Percentiles rank a stretch among this genome's conserved stretches.
phyloP scores from a whole-genome alignment of 176 grass and related monocot species.

The Eleusine coracana region DNA sequence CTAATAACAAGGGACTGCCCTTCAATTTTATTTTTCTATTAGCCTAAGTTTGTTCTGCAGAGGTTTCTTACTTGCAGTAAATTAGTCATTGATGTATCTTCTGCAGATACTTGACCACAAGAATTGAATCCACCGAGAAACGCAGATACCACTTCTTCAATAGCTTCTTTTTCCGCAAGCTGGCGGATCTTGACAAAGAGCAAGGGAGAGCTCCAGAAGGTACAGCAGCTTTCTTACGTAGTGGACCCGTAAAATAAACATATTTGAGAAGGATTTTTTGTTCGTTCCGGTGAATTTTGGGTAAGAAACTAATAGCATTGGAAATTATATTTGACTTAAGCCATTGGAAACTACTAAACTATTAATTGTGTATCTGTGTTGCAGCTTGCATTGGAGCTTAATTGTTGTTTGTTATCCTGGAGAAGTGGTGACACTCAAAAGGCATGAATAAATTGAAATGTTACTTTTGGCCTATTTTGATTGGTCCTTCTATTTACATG shows the following conservation, averaged over 20 bases:
- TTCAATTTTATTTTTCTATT: slow-evolving; percentile 2
- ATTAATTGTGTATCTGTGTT: slow-evolving; percentile 36
- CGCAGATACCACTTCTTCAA: slow-evolving; percentile 85
- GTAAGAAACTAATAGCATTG: slow-evolving; percentile 46
- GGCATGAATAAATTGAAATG: slow-evolving; percentile 48
- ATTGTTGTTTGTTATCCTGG: slow-evolving; percentile 97
- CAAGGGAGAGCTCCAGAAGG: slow-evolving; percentile 78
- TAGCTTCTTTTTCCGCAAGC: slow-evolving; percentile 99
- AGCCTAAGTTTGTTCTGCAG: slow-evolving; percentile 29
- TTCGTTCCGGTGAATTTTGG: slow-evolving; percentile 99
- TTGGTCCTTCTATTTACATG: slow-evolving; percentile 25
- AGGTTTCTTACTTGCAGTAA: slow-evolving; percentile 24
- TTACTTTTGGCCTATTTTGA: slow-evolving; percentile 23
- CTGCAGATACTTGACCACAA: slow-evolving; percentile 78
- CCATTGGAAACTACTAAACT: not conserved
- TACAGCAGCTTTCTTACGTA: slow-evolving; percentile 90
- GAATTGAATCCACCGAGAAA: slow-evolving; percentile 61
- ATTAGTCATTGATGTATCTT: slow-evolving; percentile 36
- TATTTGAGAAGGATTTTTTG: slow-evolving; percentile 97
- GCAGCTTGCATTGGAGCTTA: slow-evolving; percentile 97
- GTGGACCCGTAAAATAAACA: slow-evolving; percentile 95
- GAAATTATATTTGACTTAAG: slow-evolving; percentile 4
- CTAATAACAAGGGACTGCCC: not conserved
- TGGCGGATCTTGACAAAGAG: slow-evolving; percentile 98
- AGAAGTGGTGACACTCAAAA: slow-evolving; percentile 52